Evolutionary conservation across 2,329 filamentous ascomycete genomes (phyloP), one percentile per base, ranked within the genome.

Genomic region (Fusarium sp.): DNA sequence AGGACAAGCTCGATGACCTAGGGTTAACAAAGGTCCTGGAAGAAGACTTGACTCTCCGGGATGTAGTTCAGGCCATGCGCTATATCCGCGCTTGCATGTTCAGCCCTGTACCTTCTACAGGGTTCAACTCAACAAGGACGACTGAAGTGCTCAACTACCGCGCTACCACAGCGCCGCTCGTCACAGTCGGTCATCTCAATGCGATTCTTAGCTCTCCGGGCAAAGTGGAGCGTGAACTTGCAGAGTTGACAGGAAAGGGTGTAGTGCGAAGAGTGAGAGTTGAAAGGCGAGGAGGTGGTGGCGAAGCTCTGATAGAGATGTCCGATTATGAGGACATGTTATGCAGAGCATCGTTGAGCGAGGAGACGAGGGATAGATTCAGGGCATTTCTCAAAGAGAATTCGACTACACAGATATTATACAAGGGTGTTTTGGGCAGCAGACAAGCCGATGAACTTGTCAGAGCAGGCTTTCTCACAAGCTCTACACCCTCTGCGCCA

Each of bases 401-500:
- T 54, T 84, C 87, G 1, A 84, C 80, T 13, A 81, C 75, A 6
- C 76, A 78, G 66, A 76, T 68, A 50, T 45, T 80, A 38, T 61
- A 72, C 9, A 59, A 63, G 24, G 73, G 57, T 34, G 59, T 42
- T n/a, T 73, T 92, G 57, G 75, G 78, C 4, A 74, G 76, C 11
- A 72, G 73, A 6, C 85, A 91, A 72, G 80, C 86, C 22, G 85
- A 89, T 45, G 82, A 84, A 52, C 83, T 94, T 1, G 86, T 93
- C 60, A 81, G 84, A 43, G 85, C 87, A 1, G 92, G 92, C 4
- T 92, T 94, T 72, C 78, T 94, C 2, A 92, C 91, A 3, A 82
- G 80, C 72, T 78, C 77, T 11, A 71, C 73, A 17, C 71, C 71
- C 6, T 71, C 73, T 19, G 64, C 73, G 33, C 75, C 76, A 13